Evolutionary conservation across 139 green algal genomes (phyloP).

Genomic region (Closterium sp.): DNA sequence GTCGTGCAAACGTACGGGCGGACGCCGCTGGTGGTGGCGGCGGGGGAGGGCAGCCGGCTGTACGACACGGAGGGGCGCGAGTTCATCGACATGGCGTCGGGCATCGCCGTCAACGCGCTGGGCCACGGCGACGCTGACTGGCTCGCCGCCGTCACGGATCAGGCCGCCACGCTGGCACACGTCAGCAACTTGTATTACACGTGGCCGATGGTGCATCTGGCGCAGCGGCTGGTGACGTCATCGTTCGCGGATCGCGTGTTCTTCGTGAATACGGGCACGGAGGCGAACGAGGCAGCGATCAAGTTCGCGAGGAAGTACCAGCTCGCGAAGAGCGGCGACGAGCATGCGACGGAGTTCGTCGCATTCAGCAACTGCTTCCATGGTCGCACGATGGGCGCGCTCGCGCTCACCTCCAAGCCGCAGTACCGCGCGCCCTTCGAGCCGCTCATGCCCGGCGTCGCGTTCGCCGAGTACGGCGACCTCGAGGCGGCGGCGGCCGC

Average conservation of each 20-base stretch:
- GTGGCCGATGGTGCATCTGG: slow-evolving; percentile 77
- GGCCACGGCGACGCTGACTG: slow-evolving; percentile 84
- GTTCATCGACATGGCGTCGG: slow-evolving; percentile 94
- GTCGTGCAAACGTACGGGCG: slow-evolving; percentile 59
- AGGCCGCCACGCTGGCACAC: slow-evolving; percentile 79
- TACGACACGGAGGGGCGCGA: slow-evolving; percentile 75
- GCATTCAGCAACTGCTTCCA: slow-evolving; percentile 94
- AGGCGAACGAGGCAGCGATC: slow-evolving; percentile 98
- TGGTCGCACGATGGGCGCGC: slow-evolving; percentile 93
- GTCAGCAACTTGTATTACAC: slow-evolving; percentile 97
- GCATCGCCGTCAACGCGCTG: slow-evolving; percentile 96
- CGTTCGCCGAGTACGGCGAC: slow-evolving; percentile 55
- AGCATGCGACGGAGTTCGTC: slow-evolving; percentile 73
- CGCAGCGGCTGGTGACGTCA: slow-evolving; percentile 78
- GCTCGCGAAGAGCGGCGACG: slow-evolving; percentile 67
- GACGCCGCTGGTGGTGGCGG: slow-evolving; percentile 63
- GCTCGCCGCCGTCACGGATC: slow-evolving; percentile 76
- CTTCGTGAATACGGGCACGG: slow-evolving; percentile 95
- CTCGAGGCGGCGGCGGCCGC: slow-evolving; percentile 50
- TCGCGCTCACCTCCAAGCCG: slow-evolving; percentile 92
- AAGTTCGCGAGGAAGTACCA: slow-evolving; percentile 98
- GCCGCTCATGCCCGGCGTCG: slow-evolving; percentile 82
- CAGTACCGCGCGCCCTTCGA: slow-evolving; percentile 83
- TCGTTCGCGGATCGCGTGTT: slow-evolving; percentile 95
- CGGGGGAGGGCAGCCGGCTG: slow-evolving; percentile 75